phyloP scores from a whole-genome alignment of 345 rosid genomes.

The Aethionema arabicum region DNA sequence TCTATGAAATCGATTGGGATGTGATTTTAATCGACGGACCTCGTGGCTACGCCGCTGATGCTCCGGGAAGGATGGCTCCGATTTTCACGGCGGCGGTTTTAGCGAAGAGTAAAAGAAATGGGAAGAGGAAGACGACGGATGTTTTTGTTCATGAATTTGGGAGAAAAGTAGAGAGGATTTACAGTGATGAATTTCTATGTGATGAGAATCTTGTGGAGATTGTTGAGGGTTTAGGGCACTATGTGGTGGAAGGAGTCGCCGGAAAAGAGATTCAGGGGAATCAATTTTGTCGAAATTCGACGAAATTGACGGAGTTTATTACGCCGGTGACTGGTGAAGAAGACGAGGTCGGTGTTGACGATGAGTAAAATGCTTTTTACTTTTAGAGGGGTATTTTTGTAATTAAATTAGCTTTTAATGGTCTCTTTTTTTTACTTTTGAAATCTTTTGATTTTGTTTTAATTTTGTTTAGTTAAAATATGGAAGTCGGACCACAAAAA shows the following conservation, averaged over 20 bases:
- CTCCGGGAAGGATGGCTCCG: constrained; percentile 88
- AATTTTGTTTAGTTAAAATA: constrained; percentile 25
- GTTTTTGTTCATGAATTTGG: constrained; percentile 76
- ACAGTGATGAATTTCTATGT: constrained; percentile 70
- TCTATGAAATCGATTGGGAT: constrained; percentile 81
- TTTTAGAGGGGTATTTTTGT: constrained; percentile 29
- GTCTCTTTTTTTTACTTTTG: neutral
- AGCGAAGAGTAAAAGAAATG: constrained; percentile 55
- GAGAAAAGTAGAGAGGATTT: constrained; percentile 66
- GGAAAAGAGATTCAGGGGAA: constrained; percentile 14
- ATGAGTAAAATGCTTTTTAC: constrained; percentile 28
- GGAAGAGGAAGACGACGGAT: constrained; percentile 47
- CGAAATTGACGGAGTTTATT: constrained; percentile 31
- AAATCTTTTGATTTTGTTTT: constrained; percentile 21
- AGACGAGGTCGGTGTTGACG: constrained; percentile 29
- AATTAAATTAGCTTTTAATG: constrained; percentile 28
- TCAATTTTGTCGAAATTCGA: constrained; percentile 54
- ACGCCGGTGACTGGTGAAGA: constrained; percentile 33
- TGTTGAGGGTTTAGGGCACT: constrained; percentile 59
- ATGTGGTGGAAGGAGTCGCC: constrained; percentile 37
- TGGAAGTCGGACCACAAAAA: constrained; percentile 7
- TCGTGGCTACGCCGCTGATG: constrained; percentile 51
- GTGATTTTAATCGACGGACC: constrained; percentile 82
- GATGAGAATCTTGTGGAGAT: constrained; percentile 62
- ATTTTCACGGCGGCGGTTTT: constrained; percentile 79